Evolutionary conservation across 192 early-diverging fungal species (phyloP), one percentile per base, ranked within the genome.

Genomic region (Coemansia sp.): DNA sequence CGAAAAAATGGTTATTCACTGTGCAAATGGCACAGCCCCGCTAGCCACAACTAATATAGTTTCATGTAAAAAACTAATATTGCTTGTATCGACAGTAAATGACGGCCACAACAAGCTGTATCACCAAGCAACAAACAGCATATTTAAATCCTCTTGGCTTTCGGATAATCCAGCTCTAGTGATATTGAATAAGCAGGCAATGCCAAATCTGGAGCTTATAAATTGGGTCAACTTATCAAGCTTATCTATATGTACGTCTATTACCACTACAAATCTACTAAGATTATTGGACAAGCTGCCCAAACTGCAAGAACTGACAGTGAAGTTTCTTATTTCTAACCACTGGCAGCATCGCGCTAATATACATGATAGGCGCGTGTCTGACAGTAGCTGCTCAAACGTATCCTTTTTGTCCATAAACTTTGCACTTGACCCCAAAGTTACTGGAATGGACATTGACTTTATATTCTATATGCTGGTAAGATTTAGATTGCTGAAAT

Each of bases 281-380:
- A 48, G 26, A 0, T 16, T 58, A 26, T 14, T 58, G 13, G 35
- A 6, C 13, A 58, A 58, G 36, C 37, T 58, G 14, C 57, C 57
- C 0, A 41, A 18, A n/a, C 16, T 58, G 0, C 37, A 31, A 3
- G 37, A 18, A n/a, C 21, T 58, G 30, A 21, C 46, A 2, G 57
- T 47, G 9, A 50, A 35, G n/a, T 50, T 30, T 39, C 46, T 58
- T 20, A 58, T 58, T 8, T 58, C 57, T 13, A 58, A 31, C 48
- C 57, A 58, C 38, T 30, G 33, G 33, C 33, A 35, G 7, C 2
- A 35, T 6, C 33, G 6, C 33, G 33, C 6, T 7, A 10, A 35
- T 35, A 10, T 10, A 35, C 6, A 35, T 6, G 6, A 35, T 35
- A 35, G 7, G 7, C 7, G 33, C 10, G 33, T 35, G 33, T 35